These are phyloP conservation scores for Kwoniella bestiolae DNA, from an alignment of 768 basidiomycete species.

Conservation along the genomic window DNA sequence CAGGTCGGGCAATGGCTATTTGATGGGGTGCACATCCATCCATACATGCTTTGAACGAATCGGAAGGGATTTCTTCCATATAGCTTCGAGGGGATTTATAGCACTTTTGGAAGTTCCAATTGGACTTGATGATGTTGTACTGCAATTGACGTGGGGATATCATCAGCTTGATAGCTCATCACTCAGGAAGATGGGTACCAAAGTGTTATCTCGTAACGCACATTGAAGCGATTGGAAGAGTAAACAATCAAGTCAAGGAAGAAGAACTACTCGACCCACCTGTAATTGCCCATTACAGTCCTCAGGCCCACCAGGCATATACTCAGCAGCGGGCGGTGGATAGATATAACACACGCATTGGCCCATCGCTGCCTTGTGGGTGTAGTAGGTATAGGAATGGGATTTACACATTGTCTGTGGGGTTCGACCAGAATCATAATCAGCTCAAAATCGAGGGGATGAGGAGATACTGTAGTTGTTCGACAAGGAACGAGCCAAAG, in stretches of 20 bases:
- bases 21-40: conserved; percentile 11
- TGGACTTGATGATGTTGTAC: conserved; percentile 22
- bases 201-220: no score
- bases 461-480: background rate
- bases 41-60: conserved; percentile 26
- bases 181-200: no score
- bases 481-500: background rate
- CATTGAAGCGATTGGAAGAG: background rate
- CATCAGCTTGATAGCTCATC: background rate
- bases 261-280: conserved; percentile 11
- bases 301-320: conserved; percentile 14
- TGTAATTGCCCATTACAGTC: conserved; percentile 14
- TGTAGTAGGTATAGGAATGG: conserved; percentile 21
- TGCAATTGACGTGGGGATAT: no score
- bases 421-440: background rate
- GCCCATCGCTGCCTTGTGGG: background rate
- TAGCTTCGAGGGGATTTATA: conserved; percentile 3
- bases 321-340: conserved; percentile 20
- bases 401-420: conserved; percentile 11
- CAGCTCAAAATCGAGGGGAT: background rate
- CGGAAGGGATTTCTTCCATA: conserved; percentile 9
- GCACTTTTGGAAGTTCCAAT: conserved; percentile 17
- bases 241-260: no score
- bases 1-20: conserved; percentile 20
- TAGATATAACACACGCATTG: conserved; percentile 19